Percentiles rank a stretch among this genome's conserved stretches.
Conservation (phyloP, 352 stramenopile species). For the Globisporangium solare region DNA sequence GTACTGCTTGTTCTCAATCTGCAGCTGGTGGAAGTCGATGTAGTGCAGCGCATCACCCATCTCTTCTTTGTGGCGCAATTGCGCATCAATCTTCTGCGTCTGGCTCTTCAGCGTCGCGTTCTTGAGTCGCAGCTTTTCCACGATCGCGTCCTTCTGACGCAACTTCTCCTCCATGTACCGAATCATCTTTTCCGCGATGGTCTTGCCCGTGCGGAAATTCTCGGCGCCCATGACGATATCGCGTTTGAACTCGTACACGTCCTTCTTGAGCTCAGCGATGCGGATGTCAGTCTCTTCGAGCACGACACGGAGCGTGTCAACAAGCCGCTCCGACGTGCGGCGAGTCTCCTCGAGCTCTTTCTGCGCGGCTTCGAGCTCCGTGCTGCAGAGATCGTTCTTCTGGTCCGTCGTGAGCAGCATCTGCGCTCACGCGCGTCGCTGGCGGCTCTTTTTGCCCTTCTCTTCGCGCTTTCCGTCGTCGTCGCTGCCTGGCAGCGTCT, state of each 20-base stretch:
- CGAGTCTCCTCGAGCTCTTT: constrained; percentile 90
- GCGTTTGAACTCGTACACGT: constrained; percentile 95
- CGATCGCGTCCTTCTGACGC: constrained; percentile 87
- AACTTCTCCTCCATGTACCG: constrained; percentile 95
- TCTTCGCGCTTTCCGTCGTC: constrained; percentile 66
- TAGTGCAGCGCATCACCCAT: constrained; percentile 94
- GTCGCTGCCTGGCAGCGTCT: constrained; percentile 38
- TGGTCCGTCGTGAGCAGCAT: constrained; percentile 87
- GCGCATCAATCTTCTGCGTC: constrained; percentile 89
- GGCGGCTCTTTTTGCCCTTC: constrained; percentile 46
- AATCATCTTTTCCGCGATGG: constrained; percentile 91
- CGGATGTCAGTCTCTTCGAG: constrained; percentile 93
- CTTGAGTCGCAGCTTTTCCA: constrained; percentile 93
- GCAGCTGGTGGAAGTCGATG: constrained; percentile 95
- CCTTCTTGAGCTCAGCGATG: constrained; percentile 94
- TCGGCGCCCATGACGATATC: constrained; percentile 93
- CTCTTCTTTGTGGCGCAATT: constrained; percentile 93
- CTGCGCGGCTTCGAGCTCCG: constrained; percentile 82
- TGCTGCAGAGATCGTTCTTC: constrained; percentile 89
- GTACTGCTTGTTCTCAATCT: constrained; percentile 98
- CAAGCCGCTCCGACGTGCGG: constrained; percentile 88
- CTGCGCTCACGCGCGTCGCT: constrained; percentile 56
- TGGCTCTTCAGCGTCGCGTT: constrained; percentile 92
- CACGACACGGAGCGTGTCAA: constrained; percentile 91
- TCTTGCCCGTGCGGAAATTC: constrained; percentile 93